Evolutionary conservation across 2,329 filamentous ascomycete species (phyloP).

Genomic region (Stenocarpella maydis): DNA sequence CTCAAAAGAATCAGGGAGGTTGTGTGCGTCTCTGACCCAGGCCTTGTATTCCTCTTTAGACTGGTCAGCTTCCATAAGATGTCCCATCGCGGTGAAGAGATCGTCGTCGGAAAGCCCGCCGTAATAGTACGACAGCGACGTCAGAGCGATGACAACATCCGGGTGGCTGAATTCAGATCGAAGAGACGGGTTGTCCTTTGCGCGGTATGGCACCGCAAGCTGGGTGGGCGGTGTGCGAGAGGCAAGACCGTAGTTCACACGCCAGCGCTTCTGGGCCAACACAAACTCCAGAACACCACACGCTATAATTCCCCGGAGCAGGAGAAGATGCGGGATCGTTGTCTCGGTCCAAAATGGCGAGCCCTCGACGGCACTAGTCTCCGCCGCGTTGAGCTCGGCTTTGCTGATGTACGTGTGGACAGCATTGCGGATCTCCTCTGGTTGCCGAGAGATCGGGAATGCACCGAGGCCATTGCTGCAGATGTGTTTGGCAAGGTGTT

Average conservation of each 20-base stretch:
- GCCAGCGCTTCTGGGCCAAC: slow-evolving; percentile 66
- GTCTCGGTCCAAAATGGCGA: slow-evolving; percentile 48
- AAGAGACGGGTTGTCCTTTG: slow-evolving; percentile 64
- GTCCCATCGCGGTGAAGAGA: slow-evolving; percentile 54
- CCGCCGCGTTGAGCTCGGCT: slow-evolving; percentile 39
- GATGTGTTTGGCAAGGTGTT: neutral
- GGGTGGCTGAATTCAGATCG: slow-evolving; percentile 70
- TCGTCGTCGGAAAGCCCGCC: slow-evolving; percentile 61
- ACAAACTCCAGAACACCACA: slow-evolving; percentile 61
- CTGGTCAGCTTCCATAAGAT: slow-evolving; percentile 61
- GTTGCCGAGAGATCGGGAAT: neutral
- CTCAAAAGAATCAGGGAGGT: slow-evolving; percentile 48
- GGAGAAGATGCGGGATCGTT: slow-evolving; percentile 49
- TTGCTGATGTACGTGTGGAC: slow-evolving; percentile 53
- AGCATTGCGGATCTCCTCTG: neutral
- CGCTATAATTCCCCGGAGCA: slow-evolving; percentile 65
- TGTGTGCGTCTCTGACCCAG: slow-evolving; percentile 52
- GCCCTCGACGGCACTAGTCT: slow-evolving; percentile 48
- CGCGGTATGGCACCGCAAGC: slow-evolving; percentile 66
- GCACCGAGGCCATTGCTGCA: slow-evolving; percentile 7
- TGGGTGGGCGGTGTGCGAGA: slow-evolving; percentile 49
- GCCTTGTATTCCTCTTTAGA: slow-evolving; percentile 57
- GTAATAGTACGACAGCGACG: slow-evolving; percentile 65
- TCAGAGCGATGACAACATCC: slow-evolving; percentile 64
- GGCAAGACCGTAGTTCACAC: slow-evolving; percentile 70